phyloP scores from a whole-genome alignment of 345 rosid species.

The Citrus unshiu region DNA sequence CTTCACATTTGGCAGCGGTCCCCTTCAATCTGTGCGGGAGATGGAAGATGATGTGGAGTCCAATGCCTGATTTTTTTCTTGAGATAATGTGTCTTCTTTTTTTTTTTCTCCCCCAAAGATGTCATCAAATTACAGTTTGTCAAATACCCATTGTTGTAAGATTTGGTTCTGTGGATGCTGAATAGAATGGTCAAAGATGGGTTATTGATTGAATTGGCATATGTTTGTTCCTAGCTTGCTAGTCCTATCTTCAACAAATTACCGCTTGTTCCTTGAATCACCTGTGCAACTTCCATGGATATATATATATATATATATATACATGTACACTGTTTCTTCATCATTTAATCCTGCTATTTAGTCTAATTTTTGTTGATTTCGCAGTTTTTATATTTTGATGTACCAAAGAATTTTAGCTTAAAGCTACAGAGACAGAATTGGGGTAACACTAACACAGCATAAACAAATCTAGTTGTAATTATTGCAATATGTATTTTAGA shows the following conservation, averaged over 20 bases:
- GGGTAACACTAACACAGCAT: background rate
- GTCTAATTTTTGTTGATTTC: background rate
- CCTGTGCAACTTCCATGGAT: background rate
- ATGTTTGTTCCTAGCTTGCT: background rate
- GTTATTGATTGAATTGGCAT: background rate
- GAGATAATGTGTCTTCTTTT: constrained; percentile 11
- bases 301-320: background rate
- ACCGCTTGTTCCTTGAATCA: background rate
- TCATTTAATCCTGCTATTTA: background rate
- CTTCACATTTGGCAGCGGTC: constrained; percentile 41
- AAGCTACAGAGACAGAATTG: background rate
- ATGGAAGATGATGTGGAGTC: constrained; percentile 47
- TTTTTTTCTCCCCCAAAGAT: constrained; percentile 6
- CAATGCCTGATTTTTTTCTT: constrained; percentile 25
- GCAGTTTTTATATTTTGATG: background rate
- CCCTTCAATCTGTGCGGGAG: constrained; percentile 52
- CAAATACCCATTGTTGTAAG: constrained; percentile 19
- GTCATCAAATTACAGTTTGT: constrained; percentile 5
- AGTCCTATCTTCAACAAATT: background rate
- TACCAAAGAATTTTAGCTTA: background rate
- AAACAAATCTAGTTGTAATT: background rate
- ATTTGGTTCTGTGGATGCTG: constrained; percentile 27
- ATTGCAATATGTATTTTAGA: background rate
- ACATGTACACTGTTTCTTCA: background rate
- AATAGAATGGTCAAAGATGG: constrained; percentile 16